A percentile compares a stretch with the other conserved stretches of the same genome.
Conservation (phyloP, 306 rosid genomes). For the Benincasa hispida region DNA sequence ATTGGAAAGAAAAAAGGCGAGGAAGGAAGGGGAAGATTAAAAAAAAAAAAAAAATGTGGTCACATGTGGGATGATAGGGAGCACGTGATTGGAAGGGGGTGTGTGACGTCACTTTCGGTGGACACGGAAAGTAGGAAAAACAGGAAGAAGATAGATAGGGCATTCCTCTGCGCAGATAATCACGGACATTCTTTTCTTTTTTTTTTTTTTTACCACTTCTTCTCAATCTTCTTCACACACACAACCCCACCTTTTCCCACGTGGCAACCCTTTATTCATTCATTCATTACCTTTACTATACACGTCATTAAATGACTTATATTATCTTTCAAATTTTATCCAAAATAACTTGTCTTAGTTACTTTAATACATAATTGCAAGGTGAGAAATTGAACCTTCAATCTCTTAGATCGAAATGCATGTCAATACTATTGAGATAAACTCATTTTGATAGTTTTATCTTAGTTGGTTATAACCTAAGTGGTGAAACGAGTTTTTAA, state of each 20-base stretch:
- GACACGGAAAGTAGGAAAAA: neutral
- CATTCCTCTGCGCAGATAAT: neutral
- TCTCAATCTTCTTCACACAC: neutral
- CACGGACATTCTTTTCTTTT: neutral
- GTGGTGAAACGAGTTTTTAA: too few species aligned
- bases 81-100: conserved; percentile 1
- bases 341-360: too few species aligned
- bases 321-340: too few species aligned
- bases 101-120: neutral
- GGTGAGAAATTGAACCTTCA: too few species aligned
- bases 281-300: too few species aligned
- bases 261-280: neutral
- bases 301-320: too few species aligned
- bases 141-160: neutral
- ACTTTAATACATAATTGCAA: too few species aligned
- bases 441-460: too few species aligned
- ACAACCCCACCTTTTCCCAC: neutral
- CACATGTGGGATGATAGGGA: neutral
- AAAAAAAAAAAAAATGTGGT: neutral
- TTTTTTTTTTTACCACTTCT: neutral
- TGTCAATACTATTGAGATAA: too few species aligned
- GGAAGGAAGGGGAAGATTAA: neutral
- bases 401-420: too few species aligned
- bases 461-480: too few species aligned
- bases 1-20: neutral